A percentile compares a stretch with the other conserved stretches of the same genome.
These are phyloP conservation scores for Coniella lustricola DNA, from an alignment of 2,329 filamentous ascomycete species.

Conservation along the genomic window DNA sequence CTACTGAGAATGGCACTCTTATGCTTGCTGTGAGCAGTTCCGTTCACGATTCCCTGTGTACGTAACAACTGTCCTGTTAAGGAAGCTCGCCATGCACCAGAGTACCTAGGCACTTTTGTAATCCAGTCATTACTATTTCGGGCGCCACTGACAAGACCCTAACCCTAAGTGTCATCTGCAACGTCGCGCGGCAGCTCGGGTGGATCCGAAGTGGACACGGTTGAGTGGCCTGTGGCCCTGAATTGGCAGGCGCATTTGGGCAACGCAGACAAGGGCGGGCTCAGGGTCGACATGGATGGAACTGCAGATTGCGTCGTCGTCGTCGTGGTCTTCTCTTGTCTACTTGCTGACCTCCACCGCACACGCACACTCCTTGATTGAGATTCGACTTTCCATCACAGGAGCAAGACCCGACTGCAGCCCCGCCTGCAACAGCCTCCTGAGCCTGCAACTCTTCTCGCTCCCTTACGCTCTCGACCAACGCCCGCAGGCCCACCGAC, in stretches of 20 bases:
- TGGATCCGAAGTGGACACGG: slow-evolving; percentile 3
- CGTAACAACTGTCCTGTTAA: too few relatives aligned
- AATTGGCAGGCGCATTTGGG: not conserved
- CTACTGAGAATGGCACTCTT: too few relatives aligned
- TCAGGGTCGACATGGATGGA: slow-evolving; percentile 1
- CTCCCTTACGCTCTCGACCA: not conserved
- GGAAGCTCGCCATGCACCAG: too few relatives aligned
- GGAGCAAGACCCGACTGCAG: too few relatives aligned
- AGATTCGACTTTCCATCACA: not conserved
- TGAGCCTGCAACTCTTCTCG: too few relatives aligned
- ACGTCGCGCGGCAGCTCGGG: not conserved
- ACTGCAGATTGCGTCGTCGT: not conserved
- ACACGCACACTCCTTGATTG: not conserved
- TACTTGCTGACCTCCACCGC: not conserved
- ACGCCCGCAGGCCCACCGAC: not conserved
- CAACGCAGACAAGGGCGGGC: not conserved
- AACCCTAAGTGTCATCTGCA: not conserved
- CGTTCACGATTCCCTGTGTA: too few relatives aligned
- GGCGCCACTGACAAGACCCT: not conserved
- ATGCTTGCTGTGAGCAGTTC: too few relatives aligned
- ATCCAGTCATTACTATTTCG: not conserved
- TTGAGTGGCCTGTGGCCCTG: not conserved
- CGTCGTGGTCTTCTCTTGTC: not conserved
- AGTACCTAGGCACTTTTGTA: too few relatives aligned
- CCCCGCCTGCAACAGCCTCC: too few relatives aligned